Conservation (phyloP, 2,329 filamentous ascomycete genomes). For the Amesomyces nigricolor region DNA sequence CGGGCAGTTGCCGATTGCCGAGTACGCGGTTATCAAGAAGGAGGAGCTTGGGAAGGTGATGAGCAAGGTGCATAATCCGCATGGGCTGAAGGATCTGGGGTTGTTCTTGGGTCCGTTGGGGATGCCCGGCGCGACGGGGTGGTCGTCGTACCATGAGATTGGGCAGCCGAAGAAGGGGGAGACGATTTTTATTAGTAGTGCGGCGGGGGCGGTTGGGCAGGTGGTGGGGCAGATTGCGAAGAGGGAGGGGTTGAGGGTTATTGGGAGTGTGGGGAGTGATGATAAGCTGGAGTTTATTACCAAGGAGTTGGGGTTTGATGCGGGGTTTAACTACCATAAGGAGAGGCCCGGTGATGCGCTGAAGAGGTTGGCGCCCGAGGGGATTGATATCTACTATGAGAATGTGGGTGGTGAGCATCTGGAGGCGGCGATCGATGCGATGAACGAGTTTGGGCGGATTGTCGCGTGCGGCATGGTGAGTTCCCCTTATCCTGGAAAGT, state of each 20-base stretch:
- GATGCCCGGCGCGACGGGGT: conserved; percentile 45
- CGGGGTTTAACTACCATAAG: conserved; percentile 84
- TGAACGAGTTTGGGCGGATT: conserved; percentile 62
- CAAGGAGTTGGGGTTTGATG: conserved; percentile 48
- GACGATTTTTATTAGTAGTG: conserved; percentile 76
- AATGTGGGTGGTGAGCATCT: conserved; percentile 50
- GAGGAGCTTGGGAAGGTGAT: conserved; percentile 34
- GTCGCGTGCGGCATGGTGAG: conserved; percentile 57
- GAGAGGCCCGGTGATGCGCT: conserved; percentile 66
- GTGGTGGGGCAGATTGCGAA: conserved; percentile 80
- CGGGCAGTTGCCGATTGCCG: conserved; percentile 53
- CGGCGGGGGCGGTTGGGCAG: conserved; percentile 76
- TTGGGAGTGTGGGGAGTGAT: conserved; percentile 74
- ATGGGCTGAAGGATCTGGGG: conserved; percentile 55
- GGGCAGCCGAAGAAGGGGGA: conserved; percentile 67
- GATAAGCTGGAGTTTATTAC: conserved; percentile 67
- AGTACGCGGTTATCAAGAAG: conserved; percentile 58
- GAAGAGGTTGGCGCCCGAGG: conserved; percentile 64
- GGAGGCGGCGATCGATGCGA: conserved; percentile 38
- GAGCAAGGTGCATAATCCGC: conserved; percentile 60
- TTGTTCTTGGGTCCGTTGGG: conserved; percentile 67
- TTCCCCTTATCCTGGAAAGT: not conserved
- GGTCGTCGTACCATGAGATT: conserved; percentile 59
- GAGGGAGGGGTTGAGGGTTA: conserved; percentile 70
- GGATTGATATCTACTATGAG: conserved; percentile 63